Percentiles rank a stretch among this genome's conserved stretches.
Conservation (phyloP, 306 rosid species). For the Rosa persica region DNA sequence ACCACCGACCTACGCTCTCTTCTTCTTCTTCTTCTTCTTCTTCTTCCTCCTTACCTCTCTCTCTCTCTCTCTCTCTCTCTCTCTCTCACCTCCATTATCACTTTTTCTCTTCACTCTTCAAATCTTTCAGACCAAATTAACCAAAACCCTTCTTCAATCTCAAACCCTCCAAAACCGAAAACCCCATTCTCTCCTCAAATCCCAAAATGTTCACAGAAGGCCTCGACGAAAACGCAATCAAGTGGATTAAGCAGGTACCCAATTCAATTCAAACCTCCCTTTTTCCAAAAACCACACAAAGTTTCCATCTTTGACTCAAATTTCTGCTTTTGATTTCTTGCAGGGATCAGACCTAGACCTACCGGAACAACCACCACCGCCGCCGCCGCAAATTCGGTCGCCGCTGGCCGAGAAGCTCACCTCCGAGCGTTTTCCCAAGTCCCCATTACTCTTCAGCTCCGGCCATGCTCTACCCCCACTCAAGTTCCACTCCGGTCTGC, state of each 20-base stretch:
- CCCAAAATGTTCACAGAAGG: slow-evolving; percentile 81
- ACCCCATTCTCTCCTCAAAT: background rate
- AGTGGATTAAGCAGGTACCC: slow-evolving; percentile 84
- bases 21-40: background rate
- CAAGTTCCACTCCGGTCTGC: slow-evolving; percentile 61
- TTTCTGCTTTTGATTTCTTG: background rate
- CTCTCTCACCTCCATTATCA: background rate
- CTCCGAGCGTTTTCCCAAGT: slow-evolving; percentile 44
- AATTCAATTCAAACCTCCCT: background rate
- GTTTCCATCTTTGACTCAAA: background rate
- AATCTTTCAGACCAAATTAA: background rate
- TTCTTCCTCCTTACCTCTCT: background rate
- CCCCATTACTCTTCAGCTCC: slow-evolving; percentile 43
- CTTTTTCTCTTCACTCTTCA: background rate
- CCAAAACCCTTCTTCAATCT: background rate
- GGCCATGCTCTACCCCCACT: slow-evolving; percentile 69
- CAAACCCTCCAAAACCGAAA: background rate
- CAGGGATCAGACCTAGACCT: slow-evolving; percentile 51
- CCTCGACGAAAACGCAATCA: slow-evolving; percentile 80
- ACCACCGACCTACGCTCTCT: slow-evolving; percentile 2
- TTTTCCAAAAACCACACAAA: background rate
- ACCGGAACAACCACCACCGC: slow-evolving; percentile 23
- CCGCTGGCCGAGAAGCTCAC: slow-evolving; percentile 55
- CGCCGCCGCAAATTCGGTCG: slow-evolving; percentile 34
- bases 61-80: slow-evolving; percentile 7